A percentile compares a stretch with the other conserved stretches of the same genome.
Conservation (phyloP, 352 stramenopile species). For the Globisporangium emineosum region DNA sequence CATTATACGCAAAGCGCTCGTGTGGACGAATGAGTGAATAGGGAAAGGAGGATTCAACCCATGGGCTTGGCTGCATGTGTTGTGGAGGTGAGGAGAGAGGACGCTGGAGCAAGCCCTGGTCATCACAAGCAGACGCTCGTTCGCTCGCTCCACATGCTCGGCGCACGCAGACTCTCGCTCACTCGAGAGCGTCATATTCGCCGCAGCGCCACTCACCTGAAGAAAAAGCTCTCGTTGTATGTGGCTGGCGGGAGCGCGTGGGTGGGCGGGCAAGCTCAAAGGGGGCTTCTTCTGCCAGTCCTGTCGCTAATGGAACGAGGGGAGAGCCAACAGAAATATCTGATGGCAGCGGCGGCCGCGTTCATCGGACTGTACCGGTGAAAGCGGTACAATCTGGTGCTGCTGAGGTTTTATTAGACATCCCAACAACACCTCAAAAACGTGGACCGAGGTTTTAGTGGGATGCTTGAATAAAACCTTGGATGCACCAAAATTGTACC, state of each 20-base stretch:
- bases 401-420: not conserved
- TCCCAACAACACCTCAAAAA: not conserved
- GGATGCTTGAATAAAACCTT: not conserved
- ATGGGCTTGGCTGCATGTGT: not conserved
- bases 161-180: not conserved
- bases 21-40: not conserved
- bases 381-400: conserved; percentile 14
- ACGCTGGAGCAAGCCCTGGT: not conserved
- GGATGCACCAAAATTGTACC: not conserved
- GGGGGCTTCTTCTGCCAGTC: conserved; percentile 5
- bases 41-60: conserved; percentile 1
- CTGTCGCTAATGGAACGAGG: conserved; percentile 1
- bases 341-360: conserved; percentile 19
- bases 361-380: conserved; percentile 1
- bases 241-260: conserved; percentile 14
- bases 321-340: conserved; percentile 34
- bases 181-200: not conserved
- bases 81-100: not conserved
- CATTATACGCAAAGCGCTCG: not conserved
- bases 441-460: not conserved
- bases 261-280: not conserved
- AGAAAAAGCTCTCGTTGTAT: conserved; percentile 23
- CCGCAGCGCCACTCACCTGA: conserved; percentile 17
- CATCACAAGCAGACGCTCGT: conserved; percentile 4
- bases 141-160: not conserved